phyloP scores from a whole-genome alignment of 2,329 filamentous ascomycete genomes.

The Metarhizium humberi region DNA sequence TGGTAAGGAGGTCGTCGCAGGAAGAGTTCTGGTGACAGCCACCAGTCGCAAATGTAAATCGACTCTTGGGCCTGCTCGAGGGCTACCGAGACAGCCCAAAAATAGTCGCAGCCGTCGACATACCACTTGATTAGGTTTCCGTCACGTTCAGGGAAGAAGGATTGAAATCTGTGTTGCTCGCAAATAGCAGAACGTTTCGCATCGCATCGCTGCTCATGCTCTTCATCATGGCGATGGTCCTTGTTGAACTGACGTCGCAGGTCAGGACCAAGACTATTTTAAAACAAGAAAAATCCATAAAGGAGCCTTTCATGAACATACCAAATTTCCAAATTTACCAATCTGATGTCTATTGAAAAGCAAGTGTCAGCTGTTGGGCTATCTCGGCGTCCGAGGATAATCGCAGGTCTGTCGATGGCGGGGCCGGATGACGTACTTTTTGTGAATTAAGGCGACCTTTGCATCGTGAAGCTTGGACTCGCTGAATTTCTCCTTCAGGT shows the following conservation, averaged over 20 bases:
- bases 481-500: conserved; percentile 46
- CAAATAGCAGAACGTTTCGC: conserved; percentile 64
- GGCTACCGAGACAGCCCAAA: conserved; percentile 84
- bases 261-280: conserved; percentile 3
- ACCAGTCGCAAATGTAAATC: conserved; percentile 97
- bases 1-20: conserved; percentile 73
- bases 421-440: conserved; percentile 36
- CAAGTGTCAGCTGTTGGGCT: not conserved
- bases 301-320: conserved; percentile 20
- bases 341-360: conserved; percentile 36
- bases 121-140: conserved; percentile 94
- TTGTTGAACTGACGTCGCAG: conserved; percentile 54
- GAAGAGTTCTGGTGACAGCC: conserved; percentile 84
- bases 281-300: not conserved
- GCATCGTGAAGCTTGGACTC: conserved; percentile 45
- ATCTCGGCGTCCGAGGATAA: not conserved
- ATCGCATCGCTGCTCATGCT: conserved; percentile 78
- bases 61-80: conserved; percentile 85
- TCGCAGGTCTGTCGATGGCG: not conserved
- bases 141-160: conserved; percentile 79
- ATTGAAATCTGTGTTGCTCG: conserved; percentile 74
- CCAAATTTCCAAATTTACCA: conserved; percentile 54
- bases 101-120: conserved; percentile 90
- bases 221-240: conserved; percentile 89
- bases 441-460: conserved; percentile 47